These are phyloP conservation scores for Pyrus pyrifolia DNA, from an alignment of 306 rosid genomes.

Conservation along the genomic window DNA sequence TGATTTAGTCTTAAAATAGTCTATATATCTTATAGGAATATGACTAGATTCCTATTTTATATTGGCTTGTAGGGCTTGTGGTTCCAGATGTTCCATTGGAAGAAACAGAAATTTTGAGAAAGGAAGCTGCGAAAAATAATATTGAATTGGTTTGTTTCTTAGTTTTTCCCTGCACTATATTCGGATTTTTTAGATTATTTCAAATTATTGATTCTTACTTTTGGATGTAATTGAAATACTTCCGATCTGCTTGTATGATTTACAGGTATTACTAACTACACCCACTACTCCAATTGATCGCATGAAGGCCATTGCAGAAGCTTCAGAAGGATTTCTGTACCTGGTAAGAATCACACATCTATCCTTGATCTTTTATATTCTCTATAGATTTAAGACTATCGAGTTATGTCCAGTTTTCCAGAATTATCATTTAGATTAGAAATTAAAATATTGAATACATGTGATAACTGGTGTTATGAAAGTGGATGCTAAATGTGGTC, in stretches of 20 bases:
- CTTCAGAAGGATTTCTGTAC: conserved; percentile 77
- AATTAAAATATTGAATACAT: conserved; percentile 8
- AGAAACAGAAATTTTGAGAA: conserved; percentile 61
- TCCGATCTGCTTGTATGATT: conserved; percentile 11
- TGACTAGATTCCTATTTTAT: neutral
- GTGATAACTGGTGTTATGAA: neutral
- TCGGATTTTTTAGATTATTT: neutral
- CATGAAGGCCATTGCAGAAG: conserved; percentile 83
- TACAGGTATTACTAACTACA: conserved; percentile 80
- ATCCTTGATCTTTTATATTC: neutral
- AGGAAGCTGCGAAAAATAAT: conserved; percentile 62
- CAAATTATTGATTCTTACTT: neutral
- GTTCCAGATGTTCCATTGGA: conserved; percentile 96
- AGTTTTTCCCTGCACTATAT: conserved; percentile 3
- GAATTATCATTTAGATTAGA: neutral
- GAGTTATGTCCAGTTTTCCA: neutral
- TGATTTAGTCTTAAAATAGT: neutral
- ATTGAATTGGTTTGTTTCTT: conserved; percentile 68
- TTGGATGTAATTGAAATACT: neutral
- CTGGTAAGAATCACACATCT: conserved; percentile 34
- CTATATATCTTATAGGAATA: neutral
- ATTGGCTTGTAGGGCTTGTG: conserved; percentile 61
- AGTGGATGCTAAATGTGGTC: neutral
- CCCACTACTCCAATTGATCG: conserved; percentile 75
- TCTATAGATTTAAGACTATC: neutral